Conservation (phyloP, 345 rosid species). For the Euphorbia tirucalli region DNA sequence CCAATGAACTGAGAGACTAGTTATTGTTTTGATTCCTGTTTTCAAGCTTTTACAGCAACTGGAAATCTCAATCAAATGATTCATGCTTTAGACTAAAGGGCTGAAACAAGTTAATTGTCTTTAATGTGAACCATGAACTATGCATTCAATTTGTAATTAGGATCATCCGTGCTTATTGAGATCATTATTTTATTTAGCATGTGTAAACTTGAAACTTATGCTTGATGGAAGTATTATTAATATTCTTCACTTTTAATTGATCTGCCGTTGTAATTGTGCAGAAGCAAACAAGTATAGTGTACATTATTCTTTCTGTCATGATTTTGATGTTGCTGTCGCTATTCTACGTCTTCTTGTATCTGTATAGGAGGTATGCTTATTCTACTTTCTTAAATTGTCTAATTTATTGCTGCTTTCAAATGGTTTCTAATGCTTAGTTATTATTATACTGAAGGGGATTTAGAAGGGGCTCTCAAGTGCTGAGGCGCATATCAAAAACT, state of each 20-base stretch:
- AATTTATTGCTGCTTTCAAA: not conserved
- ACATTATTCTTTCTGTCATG: slow-evolving; percentile 25
- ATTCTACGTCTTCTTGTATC: slow-evolving; percentile 27
- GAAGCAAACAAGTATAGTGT: slow-evolving; percentile 20
- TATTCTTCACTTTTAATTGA: no score
- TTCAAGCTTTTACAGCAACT: not conserved
- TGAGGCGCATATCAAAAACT: slow-evolving; percentile 26
- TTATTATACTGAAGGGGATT: slow-evolving; percentile 21
- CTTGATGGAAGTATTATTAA: no score
- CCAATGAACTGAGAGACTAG: not conserved
- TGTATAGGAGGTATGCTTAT: slow-evolving; percentile 23
- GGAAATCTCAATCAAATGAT: not conserved
- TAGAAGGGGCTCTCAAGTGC: slow-evolving; percentile 20
- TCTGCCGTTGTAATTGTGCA: slow-evolving; percentile 10
- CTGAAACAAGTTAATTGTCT: not conserved
- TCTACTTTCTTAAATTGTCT: not conserved
- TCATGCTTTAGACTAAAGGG: not conserved
- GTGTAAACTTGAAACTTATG: no score
- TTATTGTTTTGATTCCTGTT: not conserved
- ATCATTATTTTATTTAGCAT: no score
- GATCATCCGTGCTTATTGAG: not conserved
- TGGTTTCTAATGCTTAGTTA: not conserved
- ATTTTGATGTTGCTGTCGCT: slow-evolving; percentile 22
- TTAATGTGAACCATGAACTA: not conserved
- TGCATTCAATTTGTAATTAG: not conserved